A percentile compares a stretch with the other conserved stretches of the same genome.
Evolutionary conservation across 805 yeast genomes (phyloP).

Genomic region (Candida vartiovaarae): DNA sequence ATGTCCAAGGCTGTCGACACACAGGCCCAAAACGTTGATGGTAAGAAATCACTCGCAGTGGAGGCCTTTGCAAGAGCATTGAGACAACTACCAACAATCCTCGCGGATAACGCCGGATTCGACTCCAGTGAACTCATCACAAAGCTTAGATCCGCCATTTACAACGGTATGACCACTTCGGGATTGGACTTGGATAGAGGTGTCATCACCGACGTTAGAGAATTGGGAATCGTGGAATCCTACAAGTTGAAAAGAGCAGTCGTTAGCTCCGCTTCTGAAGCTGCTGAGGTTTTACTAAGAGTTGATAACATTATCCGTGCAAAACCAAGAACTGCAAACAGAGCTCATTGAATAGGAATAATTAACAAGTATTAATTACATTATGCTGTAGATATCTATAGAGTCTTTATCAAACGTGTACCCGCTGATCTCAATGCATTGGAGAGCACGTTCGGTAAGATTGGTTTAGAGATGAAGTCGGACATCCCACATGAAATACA

Average conservation of each 20-base stretch:
- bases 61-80: slow-evolving; percentile 92
- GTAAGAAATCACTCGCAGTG: slow-evolving; percentile 89
- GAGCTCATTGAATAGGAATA: slow-evolving; percentile 33
- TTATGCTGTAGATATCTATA: background rate
- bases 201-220: slow-evolving; percentile 87
- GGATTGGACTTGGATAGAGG: slow-evolving; percentile 89
- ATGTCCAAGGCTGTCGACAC: slow-evolving; percentile 98
- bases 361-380: background rate
- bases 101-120: slow-evolving; percentile 96
- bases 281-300: slow-evolving; percentile 90
- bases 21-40: slow-evolving; percentile 89
- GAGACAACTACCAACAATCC: slow-evolving; percentile 89
- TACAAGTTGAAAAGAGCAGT: slow-evolving; percentile 90
- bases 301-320: slow-evolving; percentile 97
- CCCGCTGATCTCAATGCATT: slow-evolving; percentile 8
- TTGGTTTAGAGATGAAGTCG: slow-evolving; percentile 47
- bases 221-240: slow-evolving; percentile 86
- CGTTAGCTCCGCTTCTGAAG: slow-evolving; percentile 94
- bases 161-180: slow-evolving; percentile 85
- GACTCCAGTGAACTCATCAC: slow-evolving; percentile 91
- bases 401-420: background rate
- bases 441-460: slow-evolving; percentile 38
- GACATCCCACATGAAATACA: slow-evolving; percentile 46
- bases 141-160: slow-evolving; percentile 74
- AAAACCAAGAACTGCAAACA: slow-evolving; percentile 93